These are phyloP conservation scores for Chlamydomonas urium DNA, from an alignment of 139 green algal species.

Conservation along the genomic window DNA sequence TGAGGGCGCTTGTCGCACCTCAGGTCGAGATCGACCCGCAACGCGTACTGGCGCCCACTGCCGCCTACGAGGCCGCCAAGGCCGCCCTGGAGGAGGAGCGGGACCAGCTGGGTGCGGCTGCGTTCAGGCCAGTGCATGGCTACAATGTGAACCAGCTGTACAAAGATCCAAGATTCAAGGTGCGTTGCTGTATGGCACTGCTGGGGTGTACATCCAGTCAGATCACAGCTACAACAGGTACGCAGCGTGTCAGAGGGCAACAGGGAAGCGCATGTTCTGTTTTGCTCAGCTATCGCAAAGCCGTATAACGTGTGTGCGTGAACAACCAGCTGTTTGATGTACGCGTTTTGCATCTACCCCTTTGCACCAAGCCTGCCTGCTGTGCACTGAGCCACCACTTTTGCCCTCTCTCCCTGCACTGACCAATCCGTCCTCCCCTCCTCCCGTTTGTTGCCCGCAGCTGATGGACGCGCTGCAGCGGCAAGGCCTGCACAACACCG, in stretches of 20 bases:
- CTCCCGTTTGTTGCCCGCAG: not conserved
- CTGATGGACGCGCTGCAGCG: conserved; percentile 14
- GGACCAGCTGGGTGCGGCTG: not conserved
- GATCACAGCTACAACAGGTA: too few species aligned
- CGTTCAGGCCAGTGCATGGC: conserved; percentile 28
- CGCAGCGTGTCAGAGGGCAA: too few species aligned
- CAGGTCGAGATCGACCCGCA: conserved; percentile 26
- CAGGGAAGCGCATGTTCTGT: too few species aligned
- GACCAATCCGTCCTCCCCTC: not conserved
- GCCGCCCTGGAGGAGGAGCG: conserved; percentile 2
- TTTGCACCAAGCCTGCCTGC: too few species aligned
- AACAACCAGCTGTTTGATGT: too few species aligned
- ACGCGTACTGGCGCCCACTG: conserved; percentile 23
- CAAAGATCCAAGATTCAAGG: conserved; percentile 36
- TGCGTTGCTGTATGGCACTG: too few species aligned
- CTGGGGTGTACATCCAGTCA: too few species aligned
- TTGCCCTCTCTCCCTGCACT: not conserved
- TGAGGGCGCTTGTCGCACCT: conserved; percentile 26
- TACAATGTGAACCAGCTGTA: conserved; percentile 35
- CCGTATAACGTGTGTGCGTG: too few species aligned
- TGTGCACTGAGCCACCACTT: too few species aligned
- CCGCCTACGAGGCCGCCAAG: not conserved
- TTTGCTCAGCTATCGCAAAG: too few species aligned
- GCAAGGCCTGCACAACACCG: conserved; percentile 29
- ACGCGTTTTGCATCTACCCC: too few species aligned